Evolutionary conservation across 2,329 filamentous ascomycete genomes (phyloP), one percentile per base, ranked within the genome.

Genomic region (Alternaria novae-zelandiae): DNA sequence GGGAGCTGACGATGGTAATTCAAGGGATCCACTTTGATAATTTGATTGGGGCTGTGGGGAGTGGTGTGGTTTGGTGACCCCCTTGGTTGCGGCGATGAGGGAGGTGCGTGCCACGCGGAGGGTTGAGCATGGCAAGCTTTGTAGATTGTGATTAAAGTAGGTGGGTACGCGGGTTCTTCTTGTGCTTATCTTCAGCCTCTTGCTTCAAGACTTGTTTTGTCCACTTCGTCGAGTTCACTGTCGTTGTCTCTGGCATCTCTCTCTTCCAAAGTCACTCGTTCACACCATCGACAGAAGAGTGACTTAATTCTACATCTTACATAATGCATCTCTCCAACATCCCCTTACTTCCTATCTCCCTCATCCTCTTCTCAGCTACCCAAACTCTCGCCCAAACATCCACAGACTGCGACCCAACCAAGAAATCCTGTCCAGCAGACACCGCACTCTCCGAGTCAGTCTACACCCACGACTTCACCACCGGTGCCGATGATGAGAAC

Each of bases 401-500:
- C 56, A 81, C 80, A 21, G 70, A 74, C 30, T 82, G 81, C 66
- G 73, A 82, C 57, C 81, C 81, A 5, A 76, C 69, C 5, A 67
- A 79, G 59, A 79, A 80, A 62, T 66, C 75, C 13, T 83, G 82
- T 55, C 78, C 81, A 15, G 64, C 75, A 43, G 73, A 83, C 58
- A 62, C 77, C 5, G 81, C 75, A 30, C 71, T 83, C 21, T 74
- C 76, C 51, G 70, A 67, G 13, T 76, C 70, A 36, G 67, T 78
- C 53, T 73, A 74, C 43, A 78, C 78, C 55, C 81, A 83, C 65
- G 83, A 83, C 74, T 81, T 77, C 43, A 71, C 74, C 20, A 62
- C 61, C 12, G 65, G 62, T 1, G 71, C 70, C 46, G 78, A 78
- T 57, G 54, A 65, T 53, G 73, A 60, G 9, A 62, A 69, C 57